Conservation (phyloP, 192 early-diverging fungal species). For the Entomortierella parvispora region DNA sequence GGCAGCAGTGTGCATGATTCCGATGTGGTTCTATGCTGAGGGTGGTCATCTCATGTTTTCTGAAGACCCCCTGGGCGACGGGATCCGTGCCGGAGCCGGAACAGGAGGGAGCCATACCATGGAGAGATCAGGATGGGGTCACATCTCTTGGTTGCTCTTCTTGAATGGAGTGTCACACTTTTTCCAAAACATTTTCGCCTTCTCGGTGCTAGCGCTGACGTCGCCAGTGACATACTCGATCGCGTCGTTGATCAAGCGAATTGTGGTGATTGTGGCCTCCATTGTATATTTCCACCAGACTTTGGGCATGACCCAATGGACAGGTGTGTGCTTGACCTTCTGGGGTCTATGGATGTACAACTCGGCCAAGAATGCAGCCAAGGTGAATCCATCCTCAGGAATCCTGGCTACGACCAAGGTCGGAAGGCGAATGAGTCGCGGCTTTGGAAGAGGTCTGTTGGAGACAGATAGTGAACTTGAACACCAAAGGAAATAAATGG, state of each 20-base stretch:
- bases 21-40: conserved; percentile 84
- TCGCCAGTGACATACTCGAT: conserved; percentile 91
- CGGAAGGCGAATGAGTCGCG: conserved; percentile 30
- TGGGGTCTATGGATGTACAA: conserved; percentile 88
- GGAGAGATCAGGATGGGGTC: conserved; percentile 66
- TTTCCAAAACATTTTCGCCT: conserved; percentile 82
- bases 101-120: neutral
- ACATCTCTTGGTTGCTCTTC: conserved; percentile 70
- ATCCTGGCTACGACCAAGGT: conserved; percentile 31
- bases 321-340: conserved; percentile 85
- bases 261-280: conserved; percentile 86
- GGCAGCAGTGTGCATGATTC: conserved; percentile 82
- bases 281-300: conserved; percentile 88
- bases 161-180: conserved; percentile 86
- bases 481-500: too few species aligned
- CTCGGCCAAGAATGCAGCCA: conserved; percentile 68
- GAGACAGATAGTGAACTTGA: conserved; percentile 8
- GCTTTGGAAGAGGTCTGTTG: conserved; percentile 18
- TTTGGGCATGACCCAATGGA: conserved; percentile 69
- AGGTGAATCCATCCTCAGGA: conserved; percentile 22
- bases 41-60: conserved; percentile 51
- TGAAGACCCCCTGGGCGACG: conserved; percentile 21
- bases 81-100: neutral
- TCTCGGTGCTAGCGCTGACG: conserved; percentile 78
- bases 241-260: conserved; percentile 85